Percentiles rank a stretch among this genome's conserved stretches.
These are phyloP conservation scores for Fusarium luffae DNA, from an alignment of 2,329 filamentous ascomycete genomes.

Conservation along the genomic window DNA sequence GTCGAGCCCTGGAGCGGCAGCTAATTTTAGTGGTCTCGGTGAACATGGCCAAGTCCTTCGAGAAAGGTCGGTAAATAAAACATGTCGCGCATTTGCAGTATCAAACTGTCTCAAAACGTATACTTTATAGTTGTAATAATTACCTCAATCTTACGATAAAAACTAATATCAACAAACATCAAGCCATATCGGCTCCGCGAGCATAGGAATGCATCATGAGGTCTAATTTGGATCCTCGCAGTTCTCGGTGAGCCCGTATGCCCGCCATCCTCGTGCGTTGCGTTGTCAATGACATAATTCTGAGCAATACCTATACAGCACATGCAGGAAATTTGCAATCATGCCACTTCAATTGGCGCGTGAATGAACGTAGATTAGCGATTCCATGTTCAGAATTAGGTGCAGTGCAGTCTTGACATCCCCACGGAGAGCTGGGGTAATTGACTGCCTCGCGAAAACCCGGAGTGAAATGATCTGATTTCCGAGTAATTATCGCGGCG, in stretches of 20 bases:
- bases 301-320: background rate
- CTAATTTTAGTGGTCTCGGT: background rate
- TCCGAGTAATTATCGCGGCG: conserved; percentile 22
- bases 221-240: background rate
- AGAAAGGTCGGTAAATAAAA: background rate
- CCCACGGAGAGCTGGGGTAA: background rate
- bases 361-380: background rate
- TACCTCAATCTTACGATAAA: background rate
- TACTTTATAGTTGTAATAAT: background rate
- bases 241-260: background rate
- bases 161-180: background rate
- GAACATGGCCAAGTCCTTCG: background rate
- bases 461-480: conserved; percentile 24
- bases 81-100: background rate
- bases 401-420: background rate
- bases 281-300: background rate
- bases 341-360: conserved; percentile 28
- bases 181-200: background rate
- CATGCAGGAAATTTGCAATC: conserved; percentile 15
- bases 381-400: background rate
- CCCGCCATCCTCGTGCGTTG: background rate
- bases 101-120: background rate
- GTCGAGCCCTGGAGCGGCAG: background rate
- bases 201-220: background rate
- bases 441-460: conserved; percentile 10